phyloP scores from a whole-genome alignment of 495 filamentous ascomycete species.

The Tuber magnatum region DNA sequence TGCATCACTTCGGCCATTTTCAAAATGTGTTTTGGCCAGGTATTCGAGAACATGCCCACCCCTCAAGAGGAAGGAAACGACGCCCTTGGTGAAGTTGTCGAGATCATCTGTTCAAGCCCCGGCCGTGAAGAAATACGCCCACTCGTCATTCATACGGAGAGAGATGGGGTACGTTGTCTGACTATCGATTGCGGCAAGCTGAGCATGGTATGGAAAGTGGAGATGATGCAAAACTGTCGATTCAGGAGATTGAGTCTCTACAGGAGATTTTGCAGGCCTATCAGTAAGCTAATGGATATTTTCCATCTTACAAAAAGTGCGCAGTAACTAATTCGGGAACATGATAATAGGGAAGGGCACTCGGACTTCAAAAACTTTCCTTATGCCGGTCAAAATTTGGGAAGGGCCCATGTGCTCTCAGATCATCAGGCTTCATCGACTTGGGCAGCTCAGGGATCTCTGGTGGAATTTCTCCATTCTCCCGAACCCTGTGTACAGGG shows the following conservation, averaged over 20 bases:
- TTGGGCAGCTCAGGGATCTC: neutral
- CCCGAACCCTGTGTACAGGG: accelerated
- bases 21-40: neutral
- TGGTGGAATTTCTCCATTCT: neutral
- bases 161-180: neutral
- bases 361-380: neutral
- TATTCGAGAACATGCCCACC: neutral
- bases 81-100: neutral
- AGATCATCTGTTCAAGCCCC: neutral
- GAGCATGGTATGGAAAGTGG: neutral
- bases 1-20: neutral
- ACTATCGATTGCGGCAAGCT: neutral
- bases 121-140: neutral
- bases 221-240: neutral
- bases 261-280: neutral
- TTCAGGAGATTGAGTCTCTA: neutral
- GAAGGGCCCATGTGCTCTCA: neutral
- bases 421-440: neutral
- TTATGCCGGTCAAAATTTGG: neutral
- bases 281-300: neutral
- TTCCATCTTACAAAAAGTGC: neutral
- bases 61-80: neutral
- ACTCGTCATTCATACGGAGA: neutral
- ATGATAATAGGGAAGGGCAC: neutral
- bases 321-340: neutral